These are phyloP conservation scores for Candida insectorum DNA, from an alignment of 805 yeast genomes.

Conservation along the genomic window DNA sequence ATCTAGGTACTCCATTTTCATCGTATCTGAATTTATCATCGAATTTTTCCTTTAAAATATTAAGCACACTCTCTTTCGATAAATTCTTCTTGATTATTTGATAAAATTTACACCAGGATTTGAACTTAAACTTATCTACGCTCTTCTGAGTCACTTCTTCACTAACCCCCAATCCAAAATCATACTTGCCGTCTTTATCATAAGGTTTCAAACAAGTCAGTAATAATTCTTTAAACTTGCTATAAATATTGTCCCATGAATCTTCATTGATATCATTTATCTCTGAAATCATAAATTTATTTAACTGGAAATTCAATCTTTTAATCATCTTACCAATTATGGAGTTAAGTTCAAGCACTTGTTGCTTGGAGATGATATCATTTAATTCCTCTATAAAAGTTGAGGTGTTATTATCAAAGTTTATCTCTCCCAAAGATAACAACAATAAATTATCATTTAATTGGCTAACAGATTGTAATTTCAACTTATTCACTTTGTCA, in stretches of 20 bases:
- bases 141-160: slow-evolving; percentile 40
- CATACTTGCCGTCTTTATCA: slow-evolving; percentile 30
- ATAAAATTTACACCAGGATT: slow-evolving; percentile 66
- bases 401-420: slow-evolving; percentile 18
- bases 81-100: slow-evolving; percentile 57
- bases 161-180: slow-evolving; percentile 65
- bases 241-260: slow-evolving; percentile 60
- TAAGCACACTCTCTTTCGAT: slow-evolving; percentile 61
- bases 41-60: slow-evolving; percentile 71
- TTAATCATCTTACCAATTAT: slow-evolving; percentile 41
- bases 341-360: slow-evolving; percentile 28
- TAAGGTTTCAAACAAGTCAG: slow-evolving; percentile 10
- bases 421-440: slow-evolving; percentile 27
- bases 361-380: slow-evolving; percentile 35
- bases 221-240: slow-evolving; percentile 32
- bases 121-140: slow-evolving; percentile 41
- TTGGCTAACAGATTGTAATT: slow-evolving; percentile 4
- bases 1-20: slow-evolving; percentile 71
- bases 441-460: slow-evolving; percentile 13
- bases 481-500: slow-evolving; percentile 10
- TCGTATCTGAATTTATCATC: slow-evolving; percentile 84
- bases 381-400: slow-evolving; percentile 35
- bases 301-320: slow-evolving; percentile 43
- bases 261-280: slow-evolving; percentile 48
- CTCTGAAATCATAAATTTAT: slow-evolving; percentile 47